phyloP scores from a whole-genome alignment of 768 basidiomycete genomes.

The Termitomyces sp. region DNA sequence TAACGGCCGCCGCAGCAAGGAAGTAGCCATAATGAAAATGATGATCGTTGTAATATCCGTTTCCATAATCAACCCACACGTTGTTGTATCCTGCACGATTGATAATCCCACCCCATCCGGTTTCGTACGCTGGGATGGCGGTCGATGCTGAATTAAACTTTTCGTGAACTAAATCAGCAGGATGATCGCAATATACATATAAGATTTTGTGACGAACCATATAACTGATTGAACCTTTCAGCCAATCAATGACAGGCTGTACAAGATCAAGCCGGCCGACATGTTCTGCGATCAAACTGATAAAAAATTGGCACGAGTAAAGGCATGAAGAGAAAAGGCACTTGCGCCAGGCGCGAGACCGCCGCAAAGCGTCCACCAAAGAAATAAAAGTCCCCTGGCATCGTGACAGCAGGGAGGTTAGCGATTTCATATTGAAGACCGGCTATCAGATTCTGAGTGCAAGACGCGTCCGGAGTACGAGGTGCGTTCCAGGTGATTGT shows the following conservation, averaged over 20 bases:
- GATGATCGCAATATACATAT: neutral
- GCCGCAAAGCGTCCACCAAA: slow-evolving; percentile 24
- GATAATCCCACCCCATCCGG: slow-evolving; percentile 29
- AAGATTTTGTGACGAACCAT: slow-evolving; percentile 15
- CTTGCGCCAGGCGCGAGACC: slow-evolving; percentile 24
- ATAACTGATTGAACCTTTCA: slow-evolving; percentile 19
- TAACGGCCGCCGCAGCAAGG: slow-evolving; percentile 24
- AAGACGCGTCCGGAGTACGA: slow-evolving; percentile 24
- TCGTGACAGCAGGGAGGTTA: slow-evolving; percentile 40
- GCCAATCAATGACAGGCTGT: slow-evolving; percentile 16
- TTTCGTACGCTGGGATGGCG: slow-evolving; percentile 25
- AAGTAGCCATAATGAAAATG: slow-evolving; percentile 32
- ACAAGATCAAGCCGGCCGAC: slow-evolving; percentile 25
- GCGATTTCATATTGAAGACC: slow-evolving; percentile 41
- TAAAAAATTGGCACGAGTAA: neutral
- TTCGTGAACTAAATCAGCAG: neutral
- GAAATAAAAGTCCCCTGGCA: slow-evolving; percentile 31
- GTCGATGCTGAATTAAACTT: slow-evolving; percentile 15
- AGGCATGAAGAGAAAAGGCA: neutral
- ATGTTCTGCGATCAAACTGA: slow-evolving; percentile 26
- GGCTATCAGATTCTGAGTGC: slow-evolving; percentile 20
- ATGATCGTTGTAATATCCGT: slow-evolving; percentile 30
- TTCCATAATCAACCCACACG: slow-evolving; percentile 26
- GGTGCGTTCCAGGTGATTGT: slow-evolving; percentile 29
- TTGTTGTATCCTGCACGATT: slow-evolving; percentile 23